Evolutionary conservation across 768 basidiomycete species (phyloP).

Genomic region (Daedaleopsis nitida): DNA sequence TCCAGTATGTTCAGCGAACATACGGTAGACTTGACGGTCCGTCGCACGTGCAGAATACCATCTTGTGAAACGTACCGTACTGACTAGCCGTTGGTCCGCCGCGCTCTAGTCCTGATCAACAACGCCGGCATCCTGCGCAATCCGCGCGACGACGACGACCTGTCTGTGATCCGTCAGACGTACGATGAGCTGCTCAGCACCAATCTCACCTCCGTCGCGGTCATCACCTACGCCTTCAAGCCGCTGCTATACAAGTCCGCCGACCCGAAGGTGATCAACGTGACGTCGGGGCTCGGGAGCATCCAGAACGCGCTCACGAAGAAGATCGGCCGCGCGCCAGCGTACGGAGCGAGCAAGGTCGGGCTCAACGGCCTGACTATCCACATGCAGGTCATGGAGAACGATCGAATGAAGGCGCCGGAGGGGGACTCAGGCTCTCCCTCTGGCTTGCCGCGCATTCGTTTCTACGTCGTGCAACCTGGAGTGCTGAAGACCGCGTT

Average conservation of each 20-base stretch:
- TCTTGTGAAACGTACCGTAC: not conserved
- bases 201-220: conserved; percentile 2
- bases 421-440: not conserved
- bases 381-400: conserved; percentile 6
- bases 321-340: conserved; percentile 1
- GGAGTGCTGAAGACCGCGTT: conserved; percentile 1
- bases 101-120: not conserved
- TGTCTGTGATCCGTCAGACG: not conserved
- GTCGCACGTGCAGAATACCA: not conserved
- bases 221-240: not conserved
- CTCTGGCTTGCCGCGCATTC: not conserved
- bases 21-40: conserved; percentile 2
- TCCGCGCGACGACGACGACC: not conserved
- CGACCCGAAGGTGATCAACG: conserved; percentile 5
- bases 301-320: not conserved
- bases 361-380: conserved; percentile 1
- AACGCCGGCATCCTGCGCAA: conserved; percentile 1
- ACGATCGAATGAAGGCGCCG: conserved; percentile 1
- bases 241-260: not conserved
- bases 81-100: not conserved
- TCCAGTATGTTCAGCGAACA: not conserved
- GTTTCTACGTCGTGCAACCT: not conserved
- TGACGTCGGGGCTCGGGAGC: conserved; percentile 5
- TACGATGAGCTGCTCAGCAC: not conserved
- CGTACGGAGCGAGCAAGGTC: conserved; percentile 2